Percentiles rank a stretch among this genome's conserved stretches.
phyloP scores from a whole-genome alignment of 768 basidiomycete genomes.

The Lentinula detonsa region DNA sequence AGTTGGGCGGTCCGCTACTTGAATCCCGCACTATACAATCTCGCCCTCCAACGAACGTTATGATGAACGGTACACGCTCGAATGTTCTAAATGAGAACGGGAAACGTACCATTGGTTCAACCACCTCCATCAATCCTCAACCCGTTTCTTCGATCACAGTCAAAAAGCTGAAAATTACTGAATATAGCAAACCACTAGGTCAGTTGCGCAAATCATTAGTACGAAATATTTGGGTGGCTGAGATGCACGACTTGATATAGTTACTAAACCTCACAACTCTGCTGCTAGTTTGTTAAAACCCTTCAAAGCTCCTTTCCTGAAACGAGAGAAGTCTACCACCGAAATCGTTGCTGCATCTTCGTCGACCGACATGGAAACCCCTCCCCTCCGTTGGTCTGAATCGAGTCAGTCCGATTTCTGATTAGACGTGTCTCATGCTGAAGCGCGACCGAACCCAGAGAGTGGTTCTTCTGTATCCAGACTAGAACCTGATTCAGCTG shows the following conservation, averaged over 20 bases:
- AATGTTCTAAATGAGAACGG: neutral
- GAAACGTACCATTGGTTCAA: neutral
- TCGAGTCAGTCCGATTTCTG: neutral
- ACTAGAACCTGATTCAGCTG: neutral
- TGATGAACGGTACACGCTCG: neutral
- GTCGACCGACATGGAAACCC: neutral
- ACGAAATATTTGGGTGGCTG: neutral
- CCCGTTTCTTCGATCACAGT: neutral
- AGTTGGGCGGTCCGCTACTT: constrained; percentile 34
- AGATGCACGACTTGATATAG: constrained; percentile 17
- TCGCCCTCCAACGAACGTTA: neutral
- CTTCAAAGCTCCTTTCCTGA: constrained; percentile 32
- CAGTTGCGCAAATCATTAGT: neutral
- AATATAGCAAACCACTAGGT: constrained; percentile 24
- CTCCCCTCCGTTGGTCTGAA: neutral
- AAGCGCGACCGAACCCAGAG: neutral
- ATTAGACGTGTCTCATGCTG: neutral
- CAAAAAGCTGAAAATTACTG: constrained; percentile 21
- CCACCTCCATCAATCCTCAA: neutral
- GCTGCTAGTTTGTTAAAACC: constrained; percentile 39
- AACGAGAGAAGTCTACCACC: constrained; percentile 7
- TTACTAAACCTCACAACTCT: constrained; percentile 35
- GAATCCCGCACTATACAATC: constrained; percentile 21
- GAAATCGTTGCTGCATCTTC: neutral
- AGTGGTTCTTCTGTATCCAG: too few species aligned